Evolutionary conservation across 805 yeast genomes (phyloP), one percentile per base, ranked within the genome.

Genomic region (Jamesozyma hellenica): DNA sequence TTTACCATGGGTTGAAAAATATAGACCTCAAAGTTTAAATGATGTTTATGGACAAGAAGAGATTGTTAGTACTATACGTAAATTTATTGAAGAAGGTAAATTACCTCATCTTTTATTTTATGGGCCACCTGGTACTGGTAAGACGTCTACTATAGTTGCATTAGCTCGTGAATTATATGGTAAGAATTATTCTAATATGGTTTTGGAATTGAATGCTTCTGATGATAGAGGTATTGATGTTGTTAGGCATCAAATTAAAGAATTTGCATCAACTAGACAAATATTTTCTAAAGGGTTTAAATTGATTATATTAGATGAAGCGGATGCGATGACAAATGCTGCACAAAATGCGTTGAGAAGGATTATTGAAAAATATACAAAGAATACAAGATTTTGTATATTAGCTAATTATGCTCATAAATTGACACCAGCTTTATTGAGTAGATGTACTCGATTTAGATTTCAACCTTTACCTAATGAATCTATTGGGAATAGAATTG

Each of bases 221-320:
- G 98, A 92, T 61, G 98, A 92, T 60, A 75, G 98, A 64, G 98
- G 98, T 48, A 92, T 92, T 49, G 95, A 86, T 51, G 96, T 92
- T 34, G 97, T 92, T n/a, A 74, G 99, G 47, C 92, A 92, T 53
- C 96, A 87, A 63, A 87, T 92, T 67, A 92, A 92, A 69, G 87
- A 82, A 51, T 92, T 92, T 66, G 98, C 98, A 10, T 77, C 90
- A 25, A 92, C 98, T 1, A 78, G 86, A 70, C 98, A 92, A 60
- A 90, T 92, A 39, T 92, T 90, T 63, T 70, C 78, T 44, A 70
- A 73, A 40, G 94, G 92, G 12, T 87, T 87, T 70, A 90, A 90
- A 56, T 66, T 90, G 51, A 81, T 90, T 43, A 84, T 90, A n/a
- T 66, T 90, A 43, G 97, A 90, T 64, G 97, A 90, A 65, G 96